Evolutionary conservation across 371 early-diverging fungal genomes (phyloP).

Genomic region (Haplosporangium sp.): DNA sequence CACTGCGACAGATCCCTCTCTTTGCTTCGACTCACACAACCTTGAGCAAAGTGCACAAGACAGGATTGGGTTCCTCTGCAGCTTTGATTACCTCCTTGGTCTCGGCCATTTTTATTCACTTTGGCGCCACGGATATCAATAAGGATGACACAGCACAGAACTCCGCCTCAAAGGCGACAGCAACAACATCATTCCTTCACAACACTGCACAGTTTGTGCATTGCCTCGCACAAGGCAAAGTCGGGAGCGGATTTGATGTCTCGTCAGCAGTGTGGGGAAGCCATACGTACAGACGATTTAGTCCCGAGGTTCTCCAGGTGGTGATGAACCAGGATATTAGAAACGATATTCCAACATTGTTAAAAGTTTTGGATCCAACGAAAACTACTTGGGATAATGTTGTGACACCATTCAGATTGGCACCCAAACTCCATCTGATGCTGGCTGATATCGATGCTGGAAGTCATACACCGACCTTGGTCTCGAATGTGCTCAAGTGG

Average conservation of each 20-base stretch:
- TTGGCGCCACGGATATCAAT: conserved; percentile 58
- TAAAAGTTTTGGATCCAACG: conserved; percentile 35
- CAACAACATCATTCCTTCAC: conserved; percentile 67
- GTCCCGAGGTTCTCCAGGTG: conserved; percentile 72
- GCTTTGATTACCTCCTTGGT: conserved; percentile 92
- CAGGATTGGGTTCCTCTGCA: conserved; percentile 96
- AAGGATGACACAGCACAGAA: conserved; percentile 14
- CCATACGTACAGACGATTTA: conserved; percentile 88
- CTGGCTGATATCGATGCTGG: conserved; percentile 95
- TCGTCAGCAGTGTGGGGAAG: conserved; percentile 91
- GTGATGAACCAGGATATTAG: conserved; percentile 61
- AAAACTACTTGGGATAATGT: conserved; percentile 78
- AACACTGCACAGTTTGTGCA: conserved; percentile 92
- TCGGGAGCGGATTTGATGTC: conserved; percentile 97
- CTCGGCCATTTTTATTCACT: conserved; percentile 79
- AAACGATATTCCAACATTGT: conserved; percentile 19
- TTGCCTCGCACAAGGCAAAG: conserved; percentile 96
- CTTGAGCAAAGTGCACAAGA: conserved; percentile 88
- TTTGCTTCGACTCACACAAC: conserved; percentile 78
- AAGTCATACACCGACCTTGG: conserved; percentile 92
- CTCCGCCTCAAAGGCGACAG: conserved; percentile 1
- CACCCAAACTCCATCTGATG: conserved; percentile 78
- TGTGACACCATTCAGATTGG: conserved; percentile 73
- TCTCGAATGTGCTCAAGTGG: conserved; percentile 90
- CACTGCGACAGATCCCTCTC: conserved; percentile 71